Percentiles rank a stretch among this genome's conserved stretches.
Conservation (phyloP, 2,329 filamentous ascomycete genomes). For the Aciculosporium take region DNA sequence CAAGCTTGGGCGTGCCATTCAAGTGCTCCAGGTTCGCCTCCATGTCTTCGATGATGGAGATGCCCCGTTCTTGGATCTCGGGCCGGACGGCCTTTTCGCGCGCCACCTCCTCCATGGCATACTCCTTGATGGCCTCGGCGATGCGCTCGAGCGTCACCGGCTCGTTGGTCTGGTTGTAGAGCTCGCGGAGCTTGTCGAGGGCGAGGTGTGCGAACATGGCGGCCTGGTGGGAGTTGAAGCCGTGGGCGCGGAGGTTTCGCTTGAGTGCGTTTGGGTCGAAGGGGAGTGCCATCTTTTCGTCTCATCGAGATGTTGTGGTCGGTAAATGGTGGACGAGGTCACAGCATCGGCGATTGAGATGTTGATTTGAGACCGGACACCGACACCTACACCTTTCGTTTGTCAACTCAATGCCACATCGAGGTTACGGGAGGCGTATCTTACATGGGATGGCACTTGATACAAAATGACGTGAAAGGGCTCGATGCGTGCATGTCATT, state of each 20-base stretch:
- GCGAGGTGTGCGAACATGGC: constrained; percentile 12
- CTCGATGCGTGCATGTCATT: neutral
- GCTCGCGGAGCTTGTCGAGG: constrained; percentile 10
- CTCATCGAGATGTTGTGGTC: neutral
- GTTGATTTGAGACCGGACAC: neutral
- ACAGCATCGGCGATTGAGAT: neutral
- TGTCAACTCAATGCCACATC: neutral
- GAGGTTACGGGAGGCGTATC: too few species aligned
- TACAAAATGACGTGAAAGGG: neutral
- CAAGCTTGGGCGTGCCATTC: neutral
- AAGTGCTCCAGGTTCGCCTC: constrained; percentile 5
- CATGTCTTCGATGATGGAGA: constrained; percentile 8
- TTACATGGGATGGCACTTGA: too few species aligned
- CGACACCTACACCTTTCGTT: too few species aligned
- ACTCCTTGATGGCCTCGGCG: constrained; percentile 11
- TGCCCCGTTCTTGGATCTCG: constrained; percentile 3
- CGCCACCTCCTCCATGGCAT: constrained; percentile 10
- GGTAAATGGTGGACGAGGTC: too few species aligned
- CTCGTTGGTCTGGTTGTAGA: constrained; percentile 4
- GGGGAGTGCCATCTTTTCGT: constrained; percentile 7
- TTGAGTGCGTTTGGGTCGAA: constrained; percentile 10
- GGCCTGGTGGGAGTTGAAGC: constrained; percentile 10
- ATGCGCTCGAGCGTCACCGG: constrained; percentile 10
- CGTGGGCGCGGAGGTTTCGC: constrained; percentile 9
- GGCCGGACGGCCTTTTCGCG: constrained; percentile 2